Conservation (phyloP, 1,284 basidiomycete species). For the Moniliophthora roreri region DNA sequence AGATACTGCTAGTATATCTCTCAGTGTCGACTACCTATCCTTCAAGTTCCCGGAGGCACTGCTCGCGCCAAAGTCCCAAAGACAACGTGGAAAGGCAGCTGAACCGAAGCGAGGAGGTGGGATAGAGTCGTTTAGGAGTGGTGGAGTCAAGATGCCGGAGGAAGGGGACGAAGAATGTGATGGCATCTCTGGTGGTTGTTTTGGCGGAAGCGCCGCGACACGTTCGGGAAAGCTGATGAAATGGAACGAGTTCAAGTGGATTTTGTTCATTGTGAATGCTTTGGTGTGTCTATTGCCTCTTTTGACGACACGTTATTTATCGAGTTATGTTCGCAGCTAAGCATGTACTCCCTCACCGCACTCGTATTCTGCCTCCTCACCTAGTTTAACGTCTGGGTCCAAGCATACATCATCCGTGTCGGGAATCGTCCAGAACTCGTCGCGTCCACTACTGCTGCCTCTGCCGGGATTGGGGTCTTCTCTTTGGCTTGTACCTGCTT, state of each 20-base stretch:
- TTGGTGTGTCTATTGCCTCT: constrained; percentile 38
- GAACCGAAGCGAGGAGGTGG: constrained; percentile 59
- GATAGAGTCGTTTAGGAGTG: constrained; percentile 56
- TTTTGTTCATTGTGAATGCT: constrained; percentile 53
- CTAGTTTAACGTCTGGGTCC: constrained; percentile 64
- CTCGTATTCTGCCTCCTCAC: constrained; percentile 59
- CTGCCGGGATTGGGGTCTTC: constrained; percentile 49
- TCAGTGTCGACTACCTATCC: constrained; percentile 65
- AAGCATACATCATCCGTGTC: constrained; percentile 60
- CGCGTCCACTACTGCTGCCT: constrained; percentile 56
- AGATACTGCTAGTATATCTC: constrained; percentile 30
- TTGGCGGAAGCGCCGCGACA: constrained; percentile 26
- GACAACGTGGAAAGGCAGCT: constrained; percentile 31
- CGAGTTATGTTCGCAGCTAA: constrained; percentile 33
- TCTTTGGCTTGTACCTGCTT: no score
- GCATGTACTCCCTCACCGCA: constrained; percentile 50
- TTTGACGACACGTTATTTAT: constrained; percentile 1
- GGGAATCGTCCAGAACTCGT: constrained; percentile 60
- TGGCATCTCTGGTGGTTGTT: constrained; percentile 35
- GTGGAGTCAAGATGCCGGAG: constrained; percentile 52
- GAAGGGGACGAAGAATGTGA: constrained; percentile 61
- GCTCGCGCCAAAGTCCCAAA: constrained; percentile 38
- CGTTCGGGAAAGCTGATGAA: constrained; percentile 40
- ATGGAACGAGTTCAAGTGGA: constrained; percentile 76
- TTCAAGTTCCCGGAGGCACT: constrained; percentile 54